Base-by-base conservation (phyloP, 2,329 filamentous ascomycete species). In the Ampelomyces quisqualis region DNA sequence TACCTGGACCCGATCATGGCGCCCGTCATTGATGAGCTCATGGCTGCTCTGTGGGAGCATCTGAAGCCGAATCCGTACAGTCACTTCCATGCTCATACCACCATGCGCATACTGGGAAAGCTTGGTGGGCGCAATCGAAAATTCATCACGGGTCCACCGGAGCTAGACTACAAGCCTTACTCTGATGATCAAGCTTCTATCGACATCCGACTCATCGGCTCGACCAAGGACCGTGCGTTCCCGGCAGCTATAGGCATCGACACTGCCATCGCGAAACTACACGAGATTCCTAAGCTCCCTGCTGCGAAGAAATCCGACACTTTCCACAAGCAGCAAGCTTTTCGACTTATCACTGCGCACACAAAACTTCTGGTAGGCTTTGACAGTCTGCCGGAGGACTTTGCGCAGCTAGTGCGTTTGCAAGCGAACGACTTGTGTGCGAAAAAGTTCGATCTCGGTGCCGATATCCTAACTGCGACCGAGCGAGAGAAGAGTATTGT, bases 1-100 rank as follows among this genome's bases (percentile, higher is more conserved):
- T 99, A 98, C 62, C 75, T 99, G 10, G 93, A 99, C 57, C 94
- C 93, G 0, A 97, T 99, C 58, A 98, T 98, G 91, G 89, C 91
- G 2, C 94, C 93, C 0, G 94, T 97, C 18, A 97, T 99, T 68
- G 91, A 98, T 58, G 93, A 99, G 63, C 76, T 99, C 30, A 98
- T 98, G 93, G 93, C 90, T 32, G 91, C 91, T 1, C 77, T 99
- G 1, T 98, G 95, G 77, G 90, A 96, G 50, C 94, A 98, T 66
- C 77, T 99, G 28, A 87, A 86, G 57, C 94, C 93, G 6, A 85
- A 90, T 49, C 93, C 93, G 0, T 95, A 98, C 68, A 95, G 87
- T 58, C 94, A 98, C 67, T 95, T 96, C 68, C 91, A 97, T 62
- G 88, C 94, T 0, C 93, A 99, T 64, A 97, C 93, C 0, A 97